Evolutionary conservation across 257 asterid genomes (phyloP), one percentile per base, ranked within the genome.

Genomic region (Gardenia jasminoides): DNA sequence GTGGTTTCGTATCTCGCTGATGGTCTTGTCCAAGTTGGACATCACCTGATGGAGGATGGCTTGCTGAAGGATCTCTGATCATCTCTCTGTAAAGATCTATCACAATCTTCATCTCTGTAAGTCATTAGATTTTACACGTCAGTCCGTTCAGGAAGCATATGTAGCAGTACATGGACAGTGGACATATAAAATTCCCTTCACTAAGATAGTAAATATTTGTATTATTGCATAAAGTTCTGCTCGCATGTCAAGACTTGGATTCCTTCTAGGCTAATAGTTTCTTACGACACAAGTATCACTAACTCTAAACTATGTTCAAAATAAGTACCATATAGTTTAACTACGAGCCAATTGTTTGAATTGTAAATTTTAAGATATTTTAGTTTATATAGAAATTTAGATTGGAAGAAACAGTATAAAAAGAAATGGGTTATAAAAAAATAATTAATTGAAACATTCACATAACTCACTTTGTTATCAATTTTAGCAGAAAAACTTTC

Each of bases 81-180:
- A 87, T 78, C 72, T 90, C 92, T 84, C 85, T 85, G 90, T 87
- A 92, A 17, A 90, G 85, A 80, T 91, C 93, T 87, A 88, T 85
- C 79, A 92, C 52, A 80, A 83, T 78, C 84, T 90, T 92, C 89
- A 94, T 87, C 82, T 93, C 98, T 94, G 90, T 82, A 82, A 70
- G 69, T 74, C 28, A 62, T n/a, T 19, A 73, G 9, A 52, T 10
- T 15, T 36, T 15, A 65, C 43, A 36, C 67, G 68, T 61, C 70
- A 58, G 74, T 67, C 36, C 43, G 43, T 17, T 68, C 46, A 31
- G 36, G 66, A 74, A 52, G 54, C 70, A 69, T 20, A 69, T 19
- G 10, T 36, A 36, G 4, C 41, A 36, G 41, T 39, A 1, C 8
- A 39, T 24, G 24, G 28, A 17, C 43, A 22, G 15, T 10, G 13